These are phyloP conservation scores for Erysimum cheiri DNA, from an alignment of 441 rosid genomes.

Conservation along the genomic window DNA sequence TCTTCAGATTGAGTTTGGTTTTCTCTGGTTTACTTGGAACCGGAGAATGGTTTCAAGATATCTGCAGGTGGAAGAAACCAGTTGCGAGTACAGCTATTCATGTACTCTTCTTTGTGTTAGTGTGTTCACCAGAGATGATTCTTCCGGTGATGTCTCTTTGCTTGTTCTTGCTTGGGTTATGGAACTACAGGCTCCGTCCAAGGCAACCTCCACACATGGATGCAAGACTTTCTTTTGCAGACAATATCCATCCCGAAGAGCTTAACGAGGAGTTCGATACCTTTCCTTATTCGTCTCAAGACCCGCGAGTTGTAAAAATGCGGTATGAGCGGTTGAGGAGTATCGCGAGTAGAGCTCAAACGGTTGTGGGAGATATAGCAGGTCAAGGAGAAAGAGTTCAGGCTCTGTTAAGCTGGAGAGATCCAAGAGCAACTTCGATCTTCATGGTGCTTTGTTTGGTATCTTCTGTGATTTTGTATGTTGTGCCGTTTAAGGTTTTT, in stretches of 20 bases:
- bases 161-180: slow-evolving; percentile 76
- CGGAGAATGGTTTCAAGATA: slow-evolving; percentile 79
- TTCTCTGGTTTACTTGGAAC: slow-evolving; percentile 65
- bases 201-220: slow-evolving; percentile 90
- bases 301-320: slow-evolving; percentile 53
- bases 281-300: slow-evolving; percentile 66
- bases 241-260: slow-evolving; percentile 74
- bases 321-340: slow-evolving; percentile 88
- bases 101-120: slow-evolving; percentile 63
- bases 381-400: slow-evolving; percentile 88
- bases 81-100: slow-evolving; percentile 66
- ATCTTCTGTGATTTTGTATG: slow-evolving; percentile 68
- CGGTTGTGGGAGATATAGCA: slow-evolving; percentile 91
- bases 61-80: slow-evolving; percentile 85
- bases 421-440: slow-evolving; percentile 83
- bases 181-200: slow-evolving; percentile 79
- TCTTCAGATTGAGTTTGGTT: slow-evolving; percentile 72
- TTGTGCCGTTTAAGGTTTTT: slow-evolving; percentile 73
- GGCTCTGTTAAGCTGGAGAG: slow-evolving; percentile 85
- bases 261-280: slow-evolving; percentile 91
- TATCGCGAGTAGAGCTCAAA: slow-evolving; percentile 84
- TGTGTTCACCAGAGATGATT: slow-evolving; percentile 79
- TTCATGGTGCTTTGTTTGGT: slow-evolving; percentile 66
- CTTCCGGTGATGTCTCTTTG: slow-evolving; percentile 76
- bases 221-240: slow-evolving; percentile 74